Evolutionary conservation across 179 eudicot genomes (phyloP), one percentile per base, ranked within the genome.

Genomic region (Nepenthes alata): DNA sequence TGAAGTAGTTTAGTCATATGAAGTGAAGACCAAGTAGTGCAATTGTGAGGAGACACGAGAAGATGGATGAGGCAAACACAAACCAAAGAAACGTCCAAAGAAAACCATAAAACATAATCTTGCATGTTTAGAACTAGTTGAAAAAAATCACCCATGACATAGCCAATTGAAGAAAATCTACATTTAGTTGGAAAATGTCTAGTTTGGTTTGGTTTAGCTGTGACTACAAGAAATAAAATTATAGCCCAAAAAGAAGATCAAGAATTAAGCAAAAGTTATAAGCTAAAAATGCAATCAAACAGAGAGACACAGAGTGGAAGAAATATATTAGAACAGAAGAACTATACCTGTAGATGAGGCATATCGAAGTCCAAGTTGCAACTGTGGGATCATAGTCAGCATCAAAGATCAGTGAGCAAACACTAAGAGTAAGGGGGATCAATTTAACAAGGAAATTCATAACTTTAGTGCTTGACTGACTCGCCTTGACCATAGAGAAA

Each of bases 341-440:
- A 34, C 7, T 37, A 9, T 68, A 87, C 97, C 97, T 60, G 86
- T 63, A 48, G 97, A 83, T 66, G 97, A 87, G 66, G 74, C 78
- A 71, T 65, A 71, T 59, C 91, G 78, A 35, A 77, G 59, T 47
- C 91, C 83, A 47, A 59, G 53, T 44, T 71, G 81, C 45, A 70
- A 74, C 89, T 87, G 97, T 70, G 69, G 49, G n/a, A 11, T 61
- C 35, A 57, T 13, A 37, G 16, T 41, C 45, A 41, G 8, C 45
- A 41, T 41, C 1, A 41, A 41, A 41, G 8, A 1, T 25, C 5
- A 41, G 8, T 7, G 55, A 36, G 52, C 55, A 69, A 44, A 47
- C 10, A n/a, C 11, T 48, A 35, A 13, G 37, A 57, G 15, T 13
- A 54, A 58, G 35, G 47, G 39, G 2, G 57, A 57, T 47, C n/a